Conservation (phyloP, 1,284 basidiomycete species). For the Sanghuangporus baumii region DNA sequence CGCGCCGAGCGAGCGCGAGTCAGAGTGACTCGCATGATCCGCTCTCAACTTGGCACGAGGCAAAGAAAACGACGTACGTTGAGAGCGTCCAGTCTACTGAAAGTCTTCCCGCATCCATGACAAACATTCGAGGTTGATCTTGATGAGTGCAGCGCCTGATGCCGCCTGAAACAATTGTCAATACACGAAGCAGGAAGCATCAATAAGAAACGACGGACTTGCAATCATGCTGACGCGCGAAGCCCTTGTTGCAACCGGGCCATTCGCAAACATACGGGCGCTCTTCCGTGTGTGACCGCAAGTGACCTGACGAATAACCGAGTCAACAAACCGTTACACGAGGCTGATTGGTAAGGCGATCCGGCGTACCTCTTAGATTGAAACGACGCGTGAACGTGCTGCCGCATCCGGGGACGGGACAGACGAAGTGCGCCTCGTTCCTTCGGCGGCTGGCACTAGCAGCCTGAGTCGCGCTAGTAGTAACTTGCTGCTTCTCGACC, state of each 20-base stretch:
- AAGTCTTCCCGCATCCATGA: slow-evolving; percentile 89
- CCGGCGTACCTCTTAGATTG: slow-evolving; percentile 65
- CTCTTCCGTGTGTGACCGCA: slow-evolving; percentile 95
- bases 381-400: slow-evolving; percentile 90
- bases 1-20: slow-evolving; percentile 1
- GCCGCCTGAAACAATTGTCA: slow-evolving; percentile 45
- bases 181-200: slow-evolving; percentile 9
- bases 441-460: slow-evolving; percentile 85
- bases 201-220: slow-evolving; percentile 54
- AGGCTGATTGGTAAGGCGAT: slow-evolving; percentile 8
- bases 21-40: slow-evolving; percentile 4
- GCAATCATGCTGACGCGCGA: slow-evolving; percentile 94
- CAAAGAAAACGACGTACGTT: slow-evolving; percentile 59
- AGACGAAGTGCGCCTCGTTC: slow-evolving; percentile 88
- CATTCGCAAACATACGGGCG: slow-evolving; percentile 90
- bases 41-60: slow-evolving; percentile 19
- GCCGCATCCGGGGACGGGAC: slow-evolving; percentile 92
- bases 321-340: slow-evolving; percentile 6
- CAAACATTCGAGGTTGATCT: slow-evolving; percentile 84
- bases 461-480: slow-evolving; percentile 89
- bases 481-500: slow-evolving; percentile 90
- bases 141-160: slow-evolving; percentile 83
- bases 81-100: slow-evolving; percentile 89
- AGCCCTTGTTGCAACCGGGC: slow-evolving; percentile 91
- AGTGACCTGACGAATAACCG: slow-evolving; percentile 58